A percentile compares a stretch with the other conserved stretches of the same genome.
These are phyloP conservation scores for Petasospora rhodanensis DNA, from an alignment of 1,139 yeast genomes.

Conservation along the genomic window DNA sequence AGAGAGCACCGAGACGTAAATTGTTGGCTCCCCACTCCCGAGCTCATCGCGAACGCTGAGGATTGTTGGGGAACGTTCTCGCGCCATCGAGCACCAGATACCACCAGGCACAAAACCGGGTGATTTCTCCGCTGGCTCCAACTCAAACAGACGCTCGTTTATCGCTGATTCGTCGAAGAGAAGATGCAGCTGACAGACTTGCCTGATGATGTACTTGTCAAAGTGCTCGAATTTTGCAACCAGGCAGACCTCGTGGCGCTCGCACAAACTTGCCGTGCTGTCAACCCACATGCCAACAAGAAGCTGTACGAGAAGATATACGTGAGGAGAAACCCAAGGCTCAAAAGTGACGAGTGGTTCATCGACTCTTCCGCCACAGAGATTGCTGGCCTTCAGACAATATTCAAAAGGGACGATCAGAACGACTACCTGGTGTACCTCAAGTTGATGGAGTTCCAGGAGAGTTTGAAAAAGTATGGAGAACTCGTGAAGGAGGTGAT, in stretches of 20 bases:
- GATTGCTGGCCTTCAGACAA: constrained; percentile 27
- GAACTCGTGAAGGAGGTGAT: constrained; percentile 8
- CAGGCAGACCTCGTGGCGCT: constrained; percentile 4
- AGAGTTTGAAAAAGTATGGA: constrained; percentile 17
- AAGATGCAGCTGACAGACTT: too few relatives aligned
- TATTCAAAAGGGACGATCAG: constrained; percentile 27
- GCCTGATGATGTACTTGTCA: neutral
- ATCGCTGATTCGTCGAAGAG: too few relatives aligned
- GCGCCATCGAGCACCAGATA: too few relatives aligned
- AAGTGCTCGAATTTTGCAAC: constrained; percentile 2
- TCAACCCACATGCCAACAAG: constrained; percentile 15
- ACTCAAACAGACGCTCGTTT: too few relatives aligned
- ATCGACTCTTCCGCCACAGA: constrained; percentile 29
- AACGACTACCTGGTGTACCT: constrained; percentile 31
- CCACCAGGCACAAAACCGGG: too few relatives aligned
- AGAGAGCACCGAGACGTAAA: too few relatives aligned
- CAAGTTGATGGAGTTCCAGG: constrained; percentile 26
- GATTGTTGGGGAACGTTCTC: too few relatives aligned
- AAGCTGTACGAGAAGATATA: constrained; percentile 27
- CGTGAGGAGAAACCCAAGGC: constrained; percentile 27
- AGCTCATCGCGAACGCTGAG: too few relatives aligned
- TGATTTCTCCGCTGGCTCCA: too few relatives aligned
- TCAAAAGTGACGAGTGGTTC: constrained; percentile 26
- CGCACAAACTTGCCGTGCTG: constrained; percentile 5
- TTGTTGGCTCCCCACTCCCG: too few relatives aligned